A percentile compares a stretch with the other conserved stretches of the same genome.
Evolutionary conservation across 176 grass and related monocot genomes (phyloP).

Genomic region (Aegilops sharonensis): DNA sequence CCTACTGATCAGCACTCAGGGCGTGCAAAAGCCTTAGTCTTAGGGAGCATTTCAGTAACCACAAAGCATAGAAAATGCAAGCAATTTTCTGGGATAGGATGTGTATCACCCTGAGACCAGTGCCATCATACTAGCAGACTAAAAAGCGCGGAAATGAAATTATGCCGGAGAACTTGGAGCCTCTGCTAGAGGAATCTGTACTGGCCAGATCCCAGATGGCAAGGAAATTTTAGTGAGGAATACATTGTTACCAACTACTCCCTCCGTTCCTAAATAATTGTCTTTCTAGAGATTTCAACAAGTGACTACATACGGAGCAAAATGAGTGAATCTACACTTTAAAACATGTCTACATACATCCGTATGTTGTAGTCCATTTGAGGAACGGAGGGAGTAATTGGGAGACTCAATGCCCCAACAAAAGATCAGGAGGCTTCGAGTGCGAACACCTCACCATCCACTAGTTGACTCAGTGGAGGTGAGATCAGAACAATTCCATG

Average conservation of each 20-base stretch:
- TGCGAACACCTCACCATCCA: slow-evolving; percentile 24
- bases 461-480: slow-evolving; percentile 38
- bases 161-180: slow-evolving; percentile 6
- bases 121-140: slow-evolving; percentile 7
- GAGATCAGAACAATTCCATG: slow-evolving; percentile 41
- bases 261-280: no score
- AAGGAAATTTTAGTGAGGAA: background rate
- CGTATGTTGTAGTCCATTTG: no score
- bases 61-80: background rate
- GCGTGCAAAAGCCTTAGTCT: background rate
- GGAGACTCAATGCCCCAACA: background rate
- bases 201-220: background rate
- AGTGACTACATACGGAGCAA: no score
- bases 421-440: slow-evolving; percentile 1
- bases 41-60: slow-evolving; percentile 10
- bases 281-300: no score
- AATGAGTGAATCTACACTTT: no score
- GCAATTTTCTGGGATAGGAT: background rate
- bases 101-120: background rate
- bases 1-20: slow-evolving; percentile 18
- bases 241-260: slow-evolving; percentile 8
- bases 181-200: slow-evolving; percentile 9
- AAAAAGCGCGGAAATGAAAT: background rate
- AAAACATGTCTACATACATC: no score
- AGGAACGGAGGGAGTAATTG: background rate